Base-by-base conservation (phyloP, 2,329 filamentous ascomycete genomes). In the Biscogniauxia marginata region DNA sequence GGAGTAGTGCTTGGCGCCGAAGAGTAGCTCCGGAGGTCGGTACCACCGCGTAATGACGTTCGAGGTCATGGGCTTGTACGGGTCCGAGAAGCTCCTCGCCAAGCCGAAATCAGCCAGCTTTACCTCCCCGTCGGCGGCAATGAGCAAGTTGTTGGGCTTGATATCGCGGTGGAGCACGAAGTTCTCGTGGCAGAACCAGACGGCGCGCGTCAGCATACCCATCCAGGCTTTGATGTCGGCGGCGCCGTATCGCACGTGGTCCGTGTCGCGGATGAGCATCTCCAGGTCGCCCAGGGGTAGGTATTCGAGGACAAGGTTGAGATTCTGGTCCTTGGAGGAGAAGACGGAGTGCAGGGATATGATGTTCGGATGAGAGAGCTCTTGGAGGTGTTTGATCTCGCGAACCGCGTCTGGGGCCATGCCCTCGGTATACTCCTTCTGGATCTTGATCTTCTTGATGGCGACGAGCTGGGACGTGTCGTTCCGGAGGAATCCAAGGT, bases 31-130 rank as follows among this genome's bases (percentile, higher is more conserved):
- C 0, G 93, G 93, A 0, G 95, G 93, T 1, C 93, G 84, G 77
- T 98, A 99, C 92, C 95, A 99, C 62, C 92, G 86, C 18, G 95
- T 99, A 72, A 99, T 96, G 62, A 97, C 93, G 68, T 95, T 92
- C 68, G 87, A 86, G 1, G 93, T 97, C 95, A 99, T 99, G 65
- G 83, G 82, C 54, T 85, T 80, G 67, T 92, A 90, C 0, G 95
- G 93, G 72, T 99, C 95, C 7, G 91, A 88, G 72, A 97, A 97
- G 58, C 83, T 85, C 60, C 95, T 82, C 5, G 95, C 95, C 30
- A 99, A 86, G 81, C 95, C 95, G 67, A 99, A 99, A 88, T 99
- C 95, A 34, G 93, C 95, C 50, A 99, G 84, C 73, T 98, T 98
- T 69, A 99, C 86, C 69, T 93, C 90, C 49, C 95, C 93, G 70